Conservation (phyloP, 73 alveolate species). For the Stentor roeselii region DNA sequence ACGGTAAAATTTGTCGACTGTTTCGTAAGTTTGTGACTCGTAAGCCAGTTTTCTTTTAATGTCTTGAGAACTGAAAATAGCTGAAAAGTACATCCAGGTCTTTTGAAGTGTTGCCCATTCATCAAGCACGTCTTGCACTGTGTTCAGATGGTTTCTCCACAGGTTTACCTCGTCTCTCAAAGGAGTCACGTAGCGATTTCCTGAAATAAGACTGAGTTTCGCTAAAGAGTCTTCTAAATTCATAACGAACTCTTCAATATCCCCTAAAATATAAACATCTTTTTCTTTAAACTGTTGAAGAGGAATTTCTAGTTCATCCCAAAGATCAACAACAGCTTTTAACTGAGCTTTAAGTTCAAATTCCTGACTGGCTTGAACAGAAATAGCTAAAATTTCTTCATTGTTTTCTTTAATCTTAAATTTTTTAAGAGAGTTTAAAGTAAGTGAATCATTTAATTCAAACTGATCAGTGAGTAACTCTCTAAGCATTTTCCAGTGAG, state of each 20-base stretch:
- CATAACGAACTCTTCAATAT: conserved; percentile 87
- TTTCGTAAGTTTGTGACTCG: conserved; percentile 83
- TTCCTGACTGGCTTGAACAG: conserved; percentile 84
- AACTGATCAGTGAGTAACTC: conserved; percentile 61
- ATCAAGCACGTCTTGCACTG: conserved; percentile 53
- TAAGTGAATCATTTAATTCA: conserved; percentile 64
- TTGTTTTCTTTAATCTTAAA: conserved; percentile 57
- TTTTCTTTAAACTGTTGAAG: conserved; percentile 67
- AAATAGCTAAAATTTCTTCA: conserved; percentile 67
- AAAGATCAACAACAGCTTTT: conserved; percentile 45
- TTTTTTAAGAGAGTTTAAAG: conserved; percentile 50
- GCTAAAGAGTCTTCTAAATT: conserved; percentile 93
- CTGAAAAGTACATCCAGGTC: conserved; percentile 62
- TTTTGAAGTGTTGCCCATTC: conserved; percentile 56
- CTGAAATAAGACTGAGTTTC: conserved; percentile 80
- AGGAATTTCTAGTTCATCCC: conserved; percentile 77
- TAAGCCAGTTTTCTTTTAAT: conserved; percentile 91
- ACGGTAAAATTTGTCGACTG: conserved; percentile 88
- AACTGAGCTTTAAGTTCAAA: conserved; percentile 65
- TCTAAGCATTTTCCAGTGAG: conserved; percentile 75
- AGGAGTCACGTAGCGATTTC: conserved; percentile 90
- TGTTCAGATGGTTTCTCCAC: conserved; percentile 78
- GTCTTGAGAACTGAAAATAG: conserved; percentile 96
- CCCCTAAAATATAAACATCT: conserved; percentile 82
- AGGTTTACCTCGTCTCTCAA: conserved; percentile 91